Evolutionary conservation across 768 basidiomycete genomes (phyloP), one percentile per base, ranked within the genome.

Genomic region (Coprinopsis sp.): DNA sequence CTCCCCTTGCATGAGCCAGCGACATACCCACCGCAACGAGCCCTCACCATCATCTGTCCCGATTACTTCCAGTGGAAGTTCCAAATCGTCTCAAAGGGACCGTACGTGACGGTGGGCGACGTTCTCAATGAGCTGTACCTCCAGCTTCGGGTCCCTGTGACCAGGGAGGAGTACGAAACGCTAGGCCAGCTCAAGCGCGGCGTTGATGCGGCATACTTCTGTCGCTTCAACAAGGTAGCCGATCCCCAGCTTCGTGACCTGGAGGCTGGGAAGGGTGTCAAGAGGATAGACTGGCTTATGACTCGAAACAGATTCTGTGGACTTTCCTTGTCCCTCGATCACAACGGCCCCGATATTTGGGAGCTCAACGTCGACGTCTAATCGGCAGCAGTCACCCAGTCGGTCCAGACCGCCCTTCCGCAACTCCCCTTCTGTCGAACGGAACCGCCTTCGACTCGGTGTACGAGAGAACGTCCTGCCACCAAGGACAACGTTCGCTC

Each of bases 231-330:
- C 6, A 62, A 65, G 7, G 61, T 73, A 19, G 40, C 52, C 0
- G 64, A 70, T 14, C 51, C 58, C 1, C 64, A 58, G 37, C 58
- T 49, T 1, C 60, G 64, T 18, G 62, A 55, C 16, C 55, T 64
- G 24, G 75, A 78, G 57, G 57, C 69, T 53, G 56, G 51, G 14
- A 76, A 75, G 59, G 78, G 77, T 0, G 65, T 82, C 36, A 78
- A 76, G 58, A 68, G 74, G 47, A 68, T 83, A 1, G 81, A 83
- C 61, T 73, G 79, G 48, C 63, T 83, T 44, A 63, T 67, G 54
- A 73, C 70, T 7, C 61, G 60, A 22, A 72, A 64, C 14, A 61
- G 62, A 6, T 79, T 80, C 63, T 63, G 73, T 60, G 78, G 78
- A 16, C 58, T 80, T 21, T 19, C n/a, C n/a, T n/a, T n/a, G n/a